Evolutionary conservation across 208 protist genomes (phyloP), one percentile per base, ranked within the genome.

Genomic region (Vickermania ingenoplastis): DNA sequence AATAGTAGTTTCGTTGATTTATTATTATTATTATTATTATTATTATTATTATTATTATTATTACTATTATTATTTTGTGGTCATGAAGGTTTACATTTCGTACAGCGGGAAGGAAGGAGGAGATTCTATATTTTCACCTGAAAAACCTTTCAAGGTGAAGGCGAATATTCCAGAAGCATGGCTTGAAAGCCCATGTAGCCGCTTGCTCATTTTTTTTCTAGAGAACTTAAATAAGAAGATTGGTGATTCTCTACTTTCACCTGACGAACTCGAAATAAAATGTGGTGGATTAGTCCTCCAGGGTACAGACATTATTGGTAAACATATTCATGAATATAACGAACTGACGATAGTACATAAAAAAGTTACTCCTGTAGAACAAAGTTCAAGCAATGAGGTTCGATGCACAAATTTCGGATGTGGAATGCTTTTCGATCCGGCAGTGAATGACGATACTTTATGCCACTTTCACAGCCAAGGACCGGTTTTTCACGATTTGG

Each of bases 371-470:
- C 29, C 14, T 3, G 71, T 63, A 41, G 72, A 79, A 21, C 11
- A 45, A 17, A 79, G 73, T 27, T 62, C n/a, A n/a, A n/a, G n/a
- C n/a, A n/a, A n/a, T n/a, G n/a, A 80, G 21, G 17, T 87, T 1
- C 53, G 72, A 3, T 94, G 88, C 67, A 89, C 82, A 0, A 90
- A 94, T 57, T 92, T 71, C 48, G 88, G 88, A 0, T 94, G 88
- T 49, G 80, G 81, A 21, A 48, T 79, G 55, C 81, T 79, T 31
- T 94, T 82, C 64, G 61, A 69, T 22, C 71, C 76, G 51, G 73
- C 80, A n/a, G 78, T 85, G 14, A 92, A 94, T 62, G 63, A 59
- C n/a, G 84, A 90, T 7, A 51, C 25, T 0, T 61, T 79, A 0
- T 94, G 88, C 50, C 77, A 86, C 49, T 75, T 72, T 55, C 88